Conservation (phyloP, 2,329 filamentous ascomycete species). For the Ceratocystis variospora region DNA sequence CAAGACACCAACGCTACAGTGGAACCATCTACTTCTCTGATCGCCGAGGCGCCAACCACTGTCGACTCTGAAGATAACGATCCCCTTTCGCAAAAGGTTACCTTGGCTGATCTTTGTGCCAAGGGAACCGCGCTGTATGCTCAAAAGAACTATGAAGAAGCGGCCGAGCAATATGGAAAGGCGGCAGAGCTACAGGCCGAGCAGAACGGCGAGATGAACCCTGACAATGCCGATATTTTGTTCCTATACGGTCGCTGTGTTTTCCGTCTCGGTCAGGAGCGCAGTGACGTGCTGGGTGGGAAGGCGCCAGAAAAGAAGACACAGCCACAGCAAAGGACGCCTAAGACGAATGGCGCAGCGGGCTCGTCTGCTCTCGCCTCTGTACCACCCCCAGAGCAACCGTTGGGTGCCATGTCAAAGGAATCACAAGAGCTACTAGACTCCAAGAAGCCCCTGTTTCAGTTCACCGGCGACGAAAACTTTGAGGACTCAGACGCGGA, state of each 20-base stretch:
- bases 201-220: conserved; percentile 81
- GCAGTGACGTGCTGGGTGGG: conserved; percentile 85
- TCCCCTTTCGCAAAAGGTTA: conserved; percentile 28
- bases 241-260: conserved; percentile 89
- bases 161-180: conserved; percentile 74
- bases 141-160: conserved; percentile 74
- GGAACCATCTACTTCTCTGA: too few relatives aligned
- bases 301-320: conserved; percentile 48
- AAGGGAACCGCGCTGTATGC: conserved; percentile 75
- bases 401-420: conserved; percentile 26
- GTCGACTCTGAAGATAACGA: conserved; percentile 18
- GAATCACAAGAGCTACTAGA: conserved; percentile 20
- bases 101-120: conserved; percentile 63
- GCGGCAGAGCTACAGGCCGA: conserved; percentile 82
- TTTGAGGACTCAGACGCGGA: conserved; percentile 74
- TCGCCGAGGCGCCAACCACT: too few relatives aligned
- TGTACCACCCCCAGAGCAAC: conserved; percentile 28
- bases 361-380: conserved; percentile 21
- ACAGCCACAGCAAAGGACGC: conserved; percentile 26
- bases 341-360: conserved; percentile 28
- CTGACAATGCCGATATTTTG: conserved; percentile 82
- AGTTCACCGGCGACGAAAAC: conserved; percentile 89
- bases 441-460: conserved; percentile 65
- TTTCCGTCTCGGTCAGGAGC: conserved; percentile 85
- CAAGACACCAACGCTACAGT: too few relatives aligned